phyloP scores from a whole-genome alignment of 2,329 filamentous ascomycete species.

The Pseudogymnoascus sp. region DNA sequence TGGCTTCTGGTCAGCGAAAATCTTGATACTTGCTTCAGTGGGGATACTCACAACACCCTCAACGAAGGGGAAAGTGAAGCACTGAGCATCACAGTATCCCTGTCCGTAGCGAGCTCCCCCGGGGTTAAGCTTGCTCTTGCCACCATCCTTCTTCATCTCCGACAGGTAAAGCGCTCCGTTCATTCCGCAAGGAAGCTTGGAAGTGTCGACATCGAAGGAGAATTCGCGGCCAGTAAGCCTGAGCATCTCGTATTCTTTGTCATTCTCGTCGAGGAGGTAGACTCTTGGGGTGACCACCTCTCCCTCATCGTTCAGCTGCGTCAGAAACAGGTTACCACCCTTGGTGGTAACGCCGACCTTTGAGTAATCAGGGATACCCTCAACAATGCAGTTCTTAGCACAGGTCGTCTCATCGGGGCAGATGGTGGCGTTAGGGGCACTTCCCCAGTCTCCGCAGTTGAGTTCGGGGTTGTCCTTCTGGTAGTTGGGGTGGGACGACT shows the following conservation, averaged over 20 bases:
- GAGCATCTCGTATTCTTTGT: constrained; percentile 38
- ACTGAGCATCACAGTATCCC: constrained; percentile 41
- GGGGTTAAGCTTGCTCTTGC: constrained; percentile 28
- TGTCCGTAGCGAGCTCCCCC: constrained; percentile 43
- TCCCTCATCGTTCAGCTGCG: constrained; percentile 19
- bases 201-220: constrained; percentile 38
- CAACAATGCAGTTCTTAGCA: constrained; percentile 47
- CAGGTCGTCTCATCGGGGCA: constrained; percentile 46
- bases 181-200: constrained; percentile 35
- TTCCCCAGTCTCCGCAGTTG: constrained; percentile 31
- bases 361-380: constrained; percentile 43
- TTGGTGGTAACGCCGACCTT: constrained; percentile 35
- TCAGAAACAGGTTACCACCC: constrained; percentile 33
- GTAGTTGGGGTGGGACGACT: constrained; percentile 40
- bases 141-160: constrained; percentile 33
- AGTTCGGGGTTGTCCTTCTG: constrained; percentile 30
- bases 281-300: constrained; percentile 33
- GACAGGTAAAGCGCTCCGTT: constrained; percentile 34
- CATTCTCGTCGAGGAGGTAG: constrained; percentile 37
- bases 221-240: constrained; percentile 38
- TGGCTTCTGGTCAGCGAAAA: neutral
- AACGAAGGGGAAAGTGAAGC: constrained; percentile 32
- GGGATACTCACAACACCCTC: constrained; percentile 29
- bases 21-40: neutral
- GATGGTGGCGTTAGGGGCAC: constrained; percentile 34